phyloP scores from a whole-genome alignment of 2,329 filamentous ascomycete genomes.

The Elsinoe batatas region DNA sequence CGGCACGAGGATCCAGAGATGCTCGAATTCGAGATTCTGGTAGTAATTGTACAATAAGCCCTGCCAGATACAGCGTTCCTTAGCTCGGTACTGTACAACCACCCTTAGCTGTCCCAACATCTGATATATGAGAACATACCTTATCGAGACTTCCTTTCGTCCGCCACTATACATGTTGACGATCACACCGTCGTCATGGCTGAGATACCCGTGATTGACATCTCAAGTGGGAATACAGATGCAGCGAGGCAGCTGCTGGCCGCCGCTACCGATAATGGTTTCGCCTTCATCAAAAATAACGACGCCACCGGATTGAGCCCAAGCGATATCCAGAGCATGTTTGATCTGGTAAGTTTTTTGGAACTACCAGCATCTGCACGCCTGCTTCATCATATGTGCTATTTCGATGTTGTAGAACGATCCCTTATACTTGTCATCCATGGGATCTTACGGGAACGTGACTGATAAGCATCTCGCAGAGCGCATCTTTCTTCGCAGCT shows the following conservation, averaged over 20 bases:
- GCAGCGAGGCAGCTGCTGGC: conserved; percentile 62
- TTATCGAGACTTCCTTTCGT: too few species aligned
- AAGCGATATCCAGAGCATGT: conserved; percentile 58
- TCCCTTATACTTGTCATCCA: neutral
- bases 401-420: neutral
- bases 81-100: too few species aligned
- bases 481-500: conserved; percentile 56
- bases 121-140: too few species aligned
- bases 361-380: too few species aligned
- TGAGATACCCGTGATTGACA: conserved; percentile 71
- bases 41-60: too few species aligned
- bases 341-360: conserved; percentile 43
- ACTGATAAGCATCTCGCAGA: conserved; percentile 12
- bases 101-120: too few species aligned
- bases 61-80: too few species aligned
- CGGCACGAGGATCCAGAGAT: too few species aligned
- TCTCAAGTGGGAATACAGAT: conserved; percentile 50
- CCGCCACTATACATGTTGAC: neutral
- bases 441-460: too few species aligned
- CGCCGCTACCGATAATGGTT: conserved; percentile 74
- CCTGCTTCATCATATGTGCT: neutral
- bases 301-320: conserved; percentile 50
- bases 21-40: too few species aligned
- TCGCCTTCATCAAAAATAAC: conserved; percentile 76
- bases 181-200: neutral